Evolutionary conservation across 805 yeast genomes (phyloP).

Genomic region (Grigorovia humatica): DNA sequence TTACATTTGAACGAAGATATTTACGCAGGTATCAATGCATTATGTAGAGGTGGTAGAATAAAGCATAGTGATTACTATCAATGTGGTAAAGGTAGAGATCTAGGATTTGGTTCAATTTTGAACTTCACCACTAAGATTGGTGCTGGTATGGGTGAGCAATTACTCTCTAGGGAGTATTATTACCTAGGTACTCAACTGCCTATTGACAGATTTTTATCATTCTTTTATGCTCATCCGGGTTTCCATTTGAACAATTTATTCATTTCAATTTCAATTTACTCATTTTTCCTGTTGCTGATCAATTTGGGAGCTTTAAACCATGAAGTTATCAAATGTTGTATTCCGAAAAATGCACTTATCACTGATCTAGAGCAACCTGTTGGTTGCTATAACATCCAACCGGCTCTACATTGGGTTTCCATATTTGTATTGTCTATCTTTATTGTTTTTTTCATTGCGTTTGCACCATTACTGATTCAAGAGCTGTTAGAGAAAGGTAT

Average conservation of each 20-base stretch:
- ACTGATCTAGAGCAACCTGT: slow-evolving; percentile 65
- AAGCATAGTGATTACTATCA: slow-evolving; percentile 94
- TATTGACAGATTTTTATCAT: slow-evolving; percentile 79
- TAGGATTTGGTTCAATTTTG: slow-evolving; percentile 85
- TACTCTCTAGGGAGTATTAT: slow-evolving; percentile 83
- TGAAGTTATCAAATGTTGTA: slow-evolving; percentile 61
- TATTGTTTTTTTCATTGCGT: slow-evolving; percentile 87
- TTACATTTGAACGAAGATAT: slow-evolving; percentile 90
- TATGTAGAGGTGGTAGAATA: slow-evolving; percentile 83
- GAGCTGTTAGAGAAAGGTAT: slow-evolving; percentile 81
- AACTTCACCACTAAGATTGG: slow-evolving; percentile 95
- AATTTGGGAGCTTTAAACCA: slow-evolving; percentile 70
- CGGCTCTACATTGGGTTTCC: slow-evolving; percentile 84
- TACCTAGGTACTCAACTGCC: slow-evolving; percentile 85
- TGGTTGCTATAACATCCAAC: slow-evolving; percentile 79
- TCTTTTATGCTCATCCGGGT: slow-evolving; percentile 95
- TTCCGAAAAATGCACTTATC: slow-evolving; percentile 54
- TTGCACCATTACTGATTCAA: slow-evolving; percentile 78
- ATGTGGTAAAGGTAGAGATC: slow-evolving; percentile 94
- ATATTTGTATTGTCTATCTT: slow-evolving; percentile 82
- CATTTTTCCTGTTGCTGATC: slow-evolving; percentile 70
- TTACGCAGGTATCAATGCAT: slow-evolving; percentile 88
- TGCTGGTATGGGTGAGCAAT: slow-evolving; percentile 97
- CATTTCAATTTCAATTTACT: slow-evolving; percentile 75
- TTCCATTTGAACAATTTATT: slow-evolving; percentile 87